Evolutionary conservation across 176 grass and related monocot genomes (phyloP).

Genomic region (Pontederia crassipes): DNA sequence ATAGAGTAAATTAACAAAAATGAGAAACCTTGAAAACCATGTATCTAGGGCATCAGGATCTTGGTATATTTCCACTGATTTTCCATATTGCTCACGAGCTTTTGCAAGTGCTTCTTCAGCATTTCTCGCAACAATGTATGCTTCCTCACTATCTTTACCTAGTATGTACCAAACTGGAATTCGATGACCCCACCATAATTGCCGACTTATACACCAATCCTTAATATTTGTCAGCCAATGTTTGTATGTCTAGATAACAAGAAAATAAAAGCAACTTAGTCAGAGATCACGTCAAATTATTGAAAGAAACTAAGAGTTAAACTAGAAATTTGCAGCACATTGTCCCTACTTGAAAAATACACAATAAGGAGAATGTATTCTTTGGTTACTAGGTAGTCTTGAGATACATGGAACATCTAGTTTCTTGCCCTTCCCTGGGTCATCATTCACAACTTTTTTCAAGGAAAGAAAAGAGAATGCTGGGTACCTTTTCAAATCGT

Average conservation of each 20-base stretch:
- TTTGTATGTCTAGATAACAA: conserved; percentile 54
- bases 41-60: conserved; percentile 95
- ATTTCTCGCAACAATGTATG: conserved; percentile 83
- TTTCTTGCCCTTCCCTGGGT: no score
- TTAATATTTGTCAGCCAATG: conserved; percentile 99
- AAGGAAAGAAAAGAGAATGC: background rate
- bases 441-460: background rate
- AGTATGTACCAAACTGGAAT: conserved; percentile 99
- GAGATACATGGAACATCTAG: no score
- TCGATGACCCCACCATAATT: conserved; percentile 95
- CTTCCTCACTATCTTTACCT: conserved; percentile 82
- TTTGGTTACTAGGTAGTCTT: no score
- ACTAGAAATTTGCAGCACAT: no score
- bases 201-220: conserved; percentile 99
- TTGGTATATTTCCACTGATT: conserved; percentile 96
- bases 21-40: conserved; percentile 93
- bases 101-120: conserved; percentile 66
- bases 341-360: no score
- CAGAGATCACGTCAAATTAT: conserved; percentile 12
- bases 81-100: conserved; percentile 74
- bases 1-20: background rate
- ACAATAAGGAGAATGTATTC: no score
- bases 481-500: conserved; percentile 89
- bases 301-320: background rate
- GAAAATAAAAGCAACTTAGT: conserved; percentile 7